Conservation (phyloP, 306 rosid genomes). For the Cucurbita maxima region DNA sequence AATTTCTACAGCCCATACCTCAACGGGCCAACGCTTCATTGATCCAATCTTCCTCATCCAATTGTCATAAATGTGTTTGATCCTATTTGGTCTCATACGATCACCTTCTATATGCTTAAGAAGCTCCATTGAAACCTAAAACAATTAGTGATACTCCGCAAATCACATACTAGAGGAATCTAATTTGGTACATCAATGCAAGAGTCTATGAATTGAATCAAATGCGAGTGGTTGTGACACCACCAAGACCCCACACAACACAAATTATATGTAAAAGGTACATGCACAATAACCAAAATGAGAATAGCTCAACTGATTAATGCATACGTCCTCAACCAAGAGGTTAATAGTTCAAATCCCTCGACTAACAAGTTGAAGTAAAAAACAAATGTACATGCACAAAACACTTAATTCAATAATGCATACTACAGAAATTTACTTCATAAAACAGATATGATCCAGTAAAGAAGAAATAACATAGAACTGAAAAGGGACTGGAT, state of each 20-base stretch:
- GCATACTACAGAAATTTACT: not conserved
- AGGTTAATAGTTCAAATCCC: not conserved
- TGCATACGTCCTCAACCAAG: not conserved
- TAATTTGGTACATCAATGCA: not conserved
- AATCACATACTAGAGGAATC: not conserved
- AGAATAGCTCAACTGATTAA: too few species aligned
- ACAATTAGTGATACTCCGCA: not conserved
- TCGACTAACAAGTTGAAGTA: not conserved
- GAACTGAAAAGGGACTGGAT: not conserved
- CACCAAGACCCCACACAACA: not conserved
- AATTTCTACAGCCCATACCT: conserved; percentile 27
- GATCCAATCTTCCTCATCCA: conserved; percentile 56
- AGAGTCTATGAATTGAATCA: not conserved
- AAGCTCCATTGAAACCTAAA: conserved; percentile 54
- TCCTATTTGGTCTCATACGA: conserved; percentile 14
- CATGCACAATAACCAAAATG: not conserved
- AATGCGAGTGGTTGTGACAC: not conserved
- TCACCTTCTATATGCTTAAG: conserved; percentile 22
- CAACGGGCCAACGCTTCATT: conserved; percentile 25
- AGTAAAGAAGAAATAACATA: not conserved
- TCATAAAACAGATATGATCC: not conserved
- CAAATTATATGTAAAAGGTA: not conserved
- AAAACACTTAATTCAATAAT: not conserved
- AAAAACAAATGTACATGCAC: not conserved
- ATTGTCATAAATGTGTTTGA: conserved; percentile 34